Percentiles rank a stretch among this genome's conserved stretches.
phyloP scores from a whole-genome alignment of 305 asterid species.

The Caryopteris hybrid region DNA sequence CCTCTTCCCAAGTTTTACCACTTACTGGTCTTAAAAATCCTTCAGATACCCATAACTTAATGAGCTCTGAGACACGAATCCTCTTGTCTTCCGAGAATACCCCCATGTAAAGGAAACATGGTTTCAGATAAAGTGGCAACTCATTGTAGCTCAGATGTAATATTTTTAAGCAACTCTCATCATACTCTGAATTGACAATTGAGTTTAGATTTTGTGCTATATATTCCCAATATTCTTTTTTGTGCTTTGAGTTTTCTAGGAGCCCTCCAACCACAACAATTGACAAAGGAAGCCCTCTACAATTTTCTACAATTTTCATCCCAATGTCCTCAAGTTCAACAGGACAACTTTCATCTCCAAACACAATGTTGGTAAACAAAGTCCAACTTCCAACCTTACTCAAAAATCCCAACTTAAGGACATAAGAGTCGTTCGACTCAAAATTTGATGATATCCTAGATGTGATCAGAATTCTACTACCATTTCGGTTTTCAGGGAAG shows the following conservation, averaged over 20 bases:
- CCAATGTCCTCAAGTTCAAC: slow-evolving; percentile 12
- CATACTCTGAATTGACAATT: background rate
- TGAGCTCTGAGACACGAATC: background rate
- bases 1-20: slow-evolving; percentile 8
- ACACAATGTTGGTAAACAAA: background rate
- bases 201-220: background rate
- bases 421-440: background rate
- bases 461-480: slow-evolving; percentile 17
- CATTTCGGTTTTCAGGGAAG: background rate
- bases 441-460: slow-evolving; percentile 2
- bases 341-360: slow-evolving; percentile 1
- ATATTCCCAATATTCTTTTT: slow-evolving; percentile 1
- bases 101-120: slow-evolving; percentile 20
- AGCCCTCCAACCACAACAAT: slow-evolving; percentile 22
- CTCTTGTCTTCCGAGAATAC: background rate
- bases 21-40: slow-evolving; percentile 12
- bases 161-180: slow-evolving; percentile 9
- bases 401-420: background rate
- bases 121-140: slow-evolving; percentile 12
- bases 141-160: background rate
- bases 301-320: slow-evolving; percentile 13
- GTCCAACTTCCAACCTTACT: slow-evolving; percentile 15
- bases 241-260: background rate
- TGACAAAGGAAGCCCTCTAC: slow-evolving; percentile 29
- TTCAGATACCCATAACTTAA: slow-evolving; percentile 16